Percentiles rank a stretch among this genome's conserved stretches.
Conservation (phyloP, 2,329 filamentous ascomycete species). For the Didymella arachidicola region DNA sequence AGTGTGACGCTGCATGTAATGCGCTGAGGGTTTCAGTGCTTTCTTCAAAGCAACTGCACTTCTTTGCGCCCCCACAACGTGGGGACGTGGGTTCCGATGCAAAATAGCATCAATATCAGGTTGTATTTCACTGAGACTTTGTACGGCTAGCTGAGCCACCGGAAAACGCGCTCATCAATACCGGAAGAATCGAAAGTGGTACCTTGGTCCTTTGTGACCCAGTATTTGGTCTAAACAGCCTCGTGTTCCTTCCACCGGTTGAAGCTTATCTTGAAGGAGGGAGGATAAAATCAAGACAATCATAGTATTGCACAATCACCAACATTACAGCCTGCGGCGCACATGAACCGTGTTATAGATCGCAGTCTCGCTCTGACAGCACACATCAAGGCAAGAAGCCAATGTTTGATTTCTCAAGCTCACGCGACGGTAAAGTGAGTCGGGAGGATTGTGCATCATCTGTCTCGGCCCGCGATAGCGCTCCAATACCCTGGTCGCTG, state of each 20-base stretch:
- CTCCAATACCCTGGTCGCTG: constrained; percentile 18
- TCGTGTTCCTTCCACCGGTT: neutral
- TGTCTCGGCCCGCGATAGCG: constrained; percentile 15
- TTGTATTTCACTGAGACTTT: neutral
- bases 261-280: neutral
- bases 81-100: neutral
- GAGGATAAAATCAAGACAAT: neutral
- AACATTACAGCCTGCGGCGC: constrained; percentile 4
- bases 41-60: neutral
- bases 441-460: constrained; percentile 12
- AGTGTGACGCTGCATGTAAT: neutral
- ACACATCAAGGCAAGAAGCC: constrained; percentile 4
- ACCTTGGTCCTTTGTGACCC: neutral
- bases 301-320: neutral
- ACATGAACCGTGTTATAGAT: constrained; percentile 4
- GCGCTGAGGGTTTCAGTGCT: neutral
- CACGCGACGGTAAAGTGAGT: constrained; percentile 5
- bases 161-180: neutral
- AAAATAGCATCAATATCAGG: neutral
- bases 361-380: neutral
- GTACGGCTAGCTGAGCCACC: neutral
- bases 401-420: neutral
- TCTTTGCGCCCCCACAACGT: neutral
- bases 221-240: neutral
- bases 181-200: neutral